phyloP scores from a whole-genome alignment of 805 yeast genomes.

The Kodamaea hsintzibuensis region DNA sequence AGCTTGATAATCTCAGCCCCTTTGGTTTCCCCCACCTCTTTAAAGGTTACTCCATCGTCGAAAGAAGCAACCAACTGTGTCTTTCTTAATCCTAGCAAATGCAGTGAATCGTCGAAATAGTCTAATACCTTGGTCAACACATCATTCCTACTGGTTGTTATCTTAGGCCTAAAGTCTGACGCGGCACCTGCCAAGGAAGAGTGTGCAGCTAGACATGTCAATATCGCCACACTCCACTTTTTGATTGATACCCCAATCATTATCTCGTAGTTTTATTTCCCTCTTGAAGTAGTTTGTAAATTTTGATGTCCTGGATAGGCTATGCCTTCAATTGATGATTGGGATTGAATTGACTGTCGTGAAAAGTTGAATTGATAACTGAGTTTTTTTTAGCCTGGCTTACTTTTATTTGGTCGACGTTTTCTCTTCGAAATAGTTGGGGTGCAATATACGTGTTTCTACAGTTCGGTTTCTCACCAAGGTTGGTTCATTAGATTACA shows the following conservation, averaged over 20 bases:
- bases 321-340: not conserved
- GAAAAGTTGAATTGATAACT: not conserved
- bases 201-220: not conserved
- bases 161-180: constrained; percentile 24
- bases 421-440: not conserved
- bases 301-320: not conserved
- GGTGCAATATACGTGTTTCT: not conserved
- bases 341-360: not conserved
- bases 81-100: constrained; percentile 34
- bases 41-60: constrained; percentile 56
- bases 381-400: not conserved
- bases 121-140: constrained; percentile 13
- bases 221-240: constrained; percentile 4
- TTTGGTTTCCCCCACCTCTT: constrained; percentile 40
- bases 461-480: not conserved
- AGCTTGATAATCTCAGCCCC: constrained; percentile 22
- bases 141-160: constrained; percentile 15
- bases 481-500: no score
- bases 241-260: not conserved
- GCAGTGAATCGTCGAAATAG: constrained; percentile 59
- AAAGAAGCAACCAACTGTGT: constrained; percentile 35
- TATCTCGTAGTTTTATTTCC: not conserved
- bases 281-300: not conserved
- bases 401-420: not conserved
- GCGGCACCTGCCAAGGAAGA: constrained; percentile 11